A percentile compares a stretch with the other conserved stretches of the same genome.
phyloP scores from a whole-genome alignment of 176 grass and related monocot genomes.

The Rhipidocladum racemiflorum region DNA sequence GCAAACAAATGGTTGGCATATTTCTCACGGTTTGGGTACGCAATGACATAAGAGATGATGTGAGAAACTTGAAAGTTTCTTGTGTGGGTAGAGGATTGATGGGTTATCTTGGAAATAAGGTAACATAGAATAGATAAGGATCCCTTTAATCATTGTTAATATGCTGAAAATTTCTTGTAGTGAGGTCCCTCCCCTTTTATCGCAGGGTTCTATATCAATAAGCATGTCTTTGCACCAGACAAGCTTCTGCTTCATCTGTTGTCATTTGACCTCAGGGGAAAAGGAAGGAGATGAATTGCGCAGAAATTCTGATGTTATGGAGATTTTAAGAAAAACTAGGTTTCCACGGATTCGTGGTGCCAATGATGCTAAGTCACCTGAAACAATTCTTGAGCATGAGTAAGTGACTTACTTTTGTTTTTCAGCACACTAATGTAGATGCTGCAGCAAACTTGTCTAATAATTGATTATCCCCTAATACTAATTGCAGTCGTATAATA shows the following conservation, averaged over 20 bases:
- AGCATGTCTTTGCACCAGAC: conserved; percentile 93
- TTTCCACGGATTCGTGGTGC: conserved; percentile 57
- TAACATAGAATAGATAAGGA: conserved; percentile 7
- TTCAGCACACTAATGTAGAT: neutral
- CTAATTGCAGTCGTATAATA: conserved; percentile 69
- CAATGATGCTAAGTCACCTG: conserved; percentile 58
- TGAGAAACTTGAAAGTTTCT: conserved; percentile 86
- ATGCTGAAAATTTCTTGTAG: conserved; percentile 5
- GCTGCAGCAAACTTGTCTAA: conserved; percentile 3
- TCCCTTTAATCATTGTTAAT: neutral
- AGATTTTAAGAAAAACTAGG: conserved; percentile 80
- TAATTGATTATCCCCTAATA: conserved; percentile 12
- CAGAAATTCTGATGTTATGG: conserved; percentile 78
- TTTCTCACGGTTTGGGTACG: conserved; percentile 82
- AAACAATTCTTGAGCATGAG: conserved; percentile 82
- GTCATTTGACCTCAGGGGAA: conserved; percentile 81
- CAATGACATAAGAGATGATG: conserved; percentile 70
- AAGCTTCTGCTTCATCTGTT: conserved; percentile 84
- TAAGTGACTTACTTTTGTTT: conserved; percentile 35
- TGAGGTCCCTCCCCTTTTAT: neutral
- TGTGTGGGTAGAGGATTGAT: too few relatives aligned
- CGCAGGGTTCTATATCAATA: conserved; percentile 84
- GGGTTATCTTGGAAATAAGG: conserved; percentile 98
- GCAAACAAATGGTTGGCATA: conserved; percentile 96
- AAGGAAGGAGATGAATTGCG: conserved; percentile 87